Percentiles rank a stretch among this genome's conserved stretches.
phyloP scores from a whole-genome alignment of 75 land plant species.

The Azolla pinnata region DNA sequence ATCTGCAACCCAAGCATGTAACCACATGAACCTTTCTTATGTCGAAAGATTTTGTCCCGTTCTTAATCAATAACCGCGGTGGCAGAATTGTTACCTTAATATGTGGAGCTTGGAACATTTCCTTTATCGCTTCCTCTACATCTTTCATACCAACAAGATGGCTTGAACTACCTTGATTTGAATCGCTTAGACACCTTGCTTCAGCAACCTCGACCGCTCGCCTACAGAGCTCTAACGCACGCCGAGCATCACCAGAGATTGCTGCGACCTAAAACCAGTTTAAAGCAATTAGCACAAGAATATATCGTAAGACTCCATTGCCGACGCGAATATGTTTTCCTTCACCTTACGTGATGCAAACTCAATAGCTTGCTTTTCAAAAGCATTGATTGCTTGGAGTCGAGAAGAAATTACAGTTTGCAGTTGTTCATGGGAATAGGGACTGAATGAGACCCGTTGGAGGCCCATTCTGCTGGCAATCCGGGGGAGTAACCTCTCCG shows the following conservation, averaged over 20 bases:
- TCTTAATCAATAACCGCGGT: too few relatives aligned
- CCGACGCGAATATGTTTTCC: too few relatives aligned
- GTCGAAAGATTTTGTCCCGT: too few relatives aligned
- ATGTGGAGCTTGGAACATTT: conserved; percentile 98
- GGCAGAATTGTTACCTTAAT: conserved; percentile 79
- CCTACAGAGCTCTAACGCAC: conserved; percentile 91
- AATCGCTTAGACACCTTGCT: conserved; percentile 28
- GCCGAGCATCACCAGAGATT: conserved; percentile 94
- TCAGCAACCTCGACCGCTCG: conserved; percentile 90
- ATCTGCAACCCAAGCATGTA: conserved; percentile 28
- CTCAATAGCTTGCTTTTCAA: conserved; percentile 92
- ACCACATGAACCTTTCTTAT: too few relatives aligned
- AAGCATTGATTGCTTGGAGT: conserved; percentile 69
- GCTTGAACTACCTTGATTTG: conserved; percentile 10
- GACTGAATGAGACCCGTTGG: conserved; percentile 87
- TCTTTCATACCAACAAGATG: conserved; percentile 63
- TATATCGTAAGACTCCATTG: too few relatives aligned
- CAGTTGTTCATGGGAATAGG: conserved; percentile 77
- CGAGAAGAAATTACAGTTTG: conserved; percentile 79
- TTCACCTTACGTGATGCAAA: conserved; percentile 93
- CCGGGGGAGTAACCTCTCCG: conserved; percentile 90
- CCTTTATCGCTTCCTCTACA: conserved; percentile 78
- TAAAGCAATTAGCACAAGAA: too few relatives aligned
- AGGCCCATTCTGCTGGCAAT: conserved; percentile 96
- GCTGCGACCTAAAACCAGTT: conserved; percentile 93